phyloP scores from a whole-genome alignment of 73 alveolate species.

The Loxodes magnus region DNA sequence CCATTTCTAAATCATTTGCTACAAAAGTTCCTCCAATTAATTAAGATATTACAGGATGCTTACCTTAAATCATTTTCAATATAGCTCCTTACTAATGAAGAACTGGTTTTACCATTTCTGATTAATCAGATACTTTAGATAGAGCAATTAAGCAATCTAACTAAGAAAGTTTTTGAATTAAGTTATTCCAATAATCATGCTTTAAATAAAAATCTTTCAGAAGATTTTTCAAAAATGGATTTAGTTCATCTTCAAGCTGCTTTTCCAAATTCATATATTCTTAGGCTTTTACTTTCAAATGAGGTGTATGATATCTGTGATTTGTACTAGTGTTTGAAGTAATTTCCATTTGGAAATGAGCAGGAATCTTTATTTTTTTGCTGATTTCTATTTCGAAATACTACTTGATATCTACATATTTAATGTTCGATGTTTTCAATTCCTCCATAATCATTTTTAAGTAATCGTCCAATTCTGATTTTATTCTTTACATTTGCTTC shows the following conservation, averaged over 20 bases:
- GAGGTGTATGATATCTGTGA: constrained; percentile 51
- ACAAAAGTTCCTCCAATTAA: background rate
- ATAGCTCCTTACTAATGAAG: too few species aligned
- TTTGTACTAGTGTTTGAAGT: too few species aligned
- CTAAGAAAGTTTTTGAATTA: constrained; percentile 36
- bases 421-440: too few species aligned
- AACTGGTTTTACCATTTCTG: background rate
- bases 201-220: constrained; percentile 35
- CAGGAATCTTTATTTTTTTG: too few species aligned
- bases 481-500: too few species aligned
- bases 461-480: too few species aligned
- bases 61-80: background rate
- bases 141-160: constrained; percentile 58
- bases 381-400: too few species aligned
- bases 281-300: constrained; percentile 28
- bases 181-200: constrained; percentile 39
- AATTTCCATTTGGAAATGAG: too few species aligned
- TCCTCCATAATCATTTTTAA: too few species aligned
- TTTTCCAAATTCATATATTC: constrained; percentile 54
- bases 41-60: constrained; percentile 1
- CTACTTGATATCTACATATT: too few species aligned
- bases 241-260: constrained; percentile 25
- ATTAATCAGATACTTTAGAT: constrained; percentile 17
- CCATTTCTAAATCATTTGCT: constrained; percentile 6
- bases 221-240: constrained; percentile 39